Evolutionary conservation across 306 rosid species (phyloP), one percentile per base, ranked within the genome.

Genomic region (Lagenaria siceraria): DNA sequence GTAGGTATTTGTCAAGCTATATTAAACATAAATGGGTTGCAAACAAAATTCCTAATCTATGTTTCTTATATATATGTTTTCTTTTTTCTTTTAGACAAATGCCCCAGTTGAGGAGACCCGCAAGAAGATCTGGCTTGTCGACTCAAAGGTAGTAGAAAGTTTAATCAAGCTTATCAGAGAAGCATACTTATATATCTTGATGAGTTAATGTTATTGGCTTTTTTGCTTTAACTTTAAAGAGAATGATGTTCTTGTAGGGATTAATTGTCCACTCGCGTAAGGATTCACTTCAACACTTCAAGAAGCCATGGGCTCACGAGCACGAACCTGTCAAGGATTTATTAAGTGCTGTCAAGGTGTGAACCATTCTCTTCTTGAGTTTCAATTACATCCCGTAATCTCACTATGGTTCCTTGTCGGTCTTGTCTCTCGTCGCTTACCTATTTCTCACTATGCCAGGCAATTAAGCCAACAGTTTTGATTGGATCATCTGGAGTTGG

Each of bases 251-350:
- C 33, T 68, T 86, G 51, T 90, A 93, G 98, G 98, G 98, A 81
- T 86, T 93, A 65, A 88, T 93, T 81, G 96, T 93, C 82, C 84
- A 85, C 84, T 93, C 97, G 2, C 88, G 97, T 17, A 87, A 87
- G 79, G 90, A 91, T 29, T 89, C 98, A 56, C 98, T 93, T 83
- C 97, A 89, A 77, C 85, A 88, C 81, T 93, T 93, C 78, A 93
- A 93, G 97, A 80, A 91, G 86, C 96, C 96, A 75, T 91, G 98
- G 98, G 98, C 98, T 82, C 98, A 93, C 75, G 98, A 93, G 80
- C 98, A 93, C 62, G 96, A 91, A 74, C 92, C 97, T 60, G 87
- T 88, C 61, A 76, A 80, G 79, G 86, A 69, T 79, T 92, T 93
- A 76, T 18, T 93, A 76, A 80, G 80, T 17, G 98, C 97, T 4